Evolutionary conservation across 2,329 filamentous ascomycete genomes (phyloP).

Genomic region (Fusarium sp.): DNA sequence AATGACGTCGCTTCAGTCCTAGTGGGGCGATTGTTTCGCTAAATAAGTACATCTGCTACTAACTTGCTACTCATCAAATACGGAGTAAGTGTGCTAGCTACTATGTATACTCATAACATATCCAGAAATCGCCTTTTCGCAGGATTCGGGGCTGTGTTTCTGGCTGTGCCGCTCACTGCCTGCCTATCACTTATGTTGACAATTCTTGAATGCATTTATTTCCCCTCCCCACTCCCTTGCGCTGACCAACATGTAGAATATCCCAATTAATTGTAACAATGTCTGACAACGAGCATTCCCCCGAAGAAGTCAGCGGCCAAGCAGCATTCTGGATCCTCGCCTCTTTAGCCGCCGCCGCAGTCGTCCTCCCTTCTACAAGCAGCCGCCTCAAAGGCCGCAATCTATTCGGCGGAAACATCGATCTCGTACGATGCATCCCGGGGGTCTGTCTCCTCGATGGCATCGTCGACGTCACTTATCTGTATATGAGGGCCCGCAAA

Average conservation of each 20-base stretch:
- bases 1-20: too few species aligned
- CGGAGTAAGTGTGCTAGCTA: not conserved
- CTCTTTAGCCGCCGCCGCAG: conserved; percentile 9
- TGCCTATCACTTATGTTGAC: not conserved
- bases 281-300: accelerated
- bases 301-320: conserved; percentile 14
- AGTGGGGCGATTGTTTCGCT: too few species aligned
- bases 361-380: not conserved
- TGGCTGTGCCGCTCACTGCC: not conserved
- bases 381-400: not conserved
- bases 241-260: too few species aligned
- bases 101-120: not conserved
- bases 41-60: too few species aligned
- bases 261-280: not conserved
- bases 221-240: not conserved
- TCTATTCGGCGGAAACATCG: conserved; percentile 8
- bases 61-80: too few species aligned
- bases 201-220: not conserved
- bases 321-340: conserved; percentile 16
- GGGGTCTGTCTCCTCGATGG: conserved; percentile 7
- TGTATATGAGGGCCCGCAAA: not conserved
- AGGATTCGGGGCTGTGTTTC: not conserved
- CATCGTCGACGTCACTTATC: not conserved
- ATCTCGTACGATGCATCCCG: conserved; percentile 1
- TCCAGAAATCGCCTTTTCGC: not conserved